Conservation (phyloP, 2,329 filamentous ascomycete species). For the Aspergillus spinulosporus region DNA sequence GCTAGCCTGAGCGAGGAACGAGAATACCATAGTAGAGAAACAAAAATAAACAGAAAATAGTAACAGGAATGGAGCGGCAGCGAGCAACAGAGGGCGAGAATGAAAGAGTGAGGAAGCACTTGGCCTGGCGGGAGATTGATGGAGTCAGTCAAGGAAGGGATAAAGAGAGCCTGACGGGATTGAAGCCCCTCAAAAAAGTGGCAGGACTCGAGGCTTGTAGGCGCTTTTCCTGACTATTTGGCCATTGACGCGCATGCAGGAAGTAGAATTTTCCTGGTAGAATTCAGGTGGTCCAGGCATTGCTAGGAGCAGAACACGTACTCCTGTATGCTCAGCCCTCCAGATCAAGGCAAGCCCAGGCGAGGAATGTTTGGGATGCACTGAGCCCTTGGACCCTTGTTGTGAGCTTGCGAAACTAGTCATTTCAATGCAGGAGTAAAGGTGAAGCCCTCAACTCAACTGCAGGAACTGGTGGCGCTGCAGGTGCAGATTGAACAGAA, state of each 20-base stretch:
- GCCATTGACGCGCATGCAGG: background rate
- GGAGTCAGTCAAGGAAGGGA: constrained; percentile 13
- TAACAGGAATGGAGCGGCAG: constrained; percentile 10
- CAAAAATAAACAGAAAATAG: constrained; percentile 8
- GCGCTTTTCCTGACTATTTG: background rate
- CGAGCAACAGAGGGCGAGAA: background rate
- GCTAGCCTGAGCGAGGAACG: background rate
- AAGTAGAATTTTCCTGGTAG: background rate
- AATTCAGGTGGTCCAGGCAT: background rate
- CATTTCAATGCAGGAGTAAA: background rate
- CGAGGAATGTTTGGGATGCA: constrained; percentile 8
- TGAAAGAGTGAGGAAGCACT: constrained; percentile 7
- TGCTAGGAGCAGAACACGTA: background rate
- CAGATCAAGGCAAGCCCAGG: constrained; percentile 5
- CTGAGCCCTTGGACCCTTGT: constrained; percentile 6
- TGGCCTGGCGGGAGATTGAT: background rate
- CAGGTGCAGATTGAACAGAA: background rate
- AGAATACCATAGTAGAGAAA: constrained; percentile 4
- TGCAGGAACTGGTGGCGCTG: constrained; percentile 1
- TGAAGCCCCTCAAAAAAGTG: constrained; percentile 3
- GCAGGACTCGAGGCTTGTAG: constrained; percentile 2
- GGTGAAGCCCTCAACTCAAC: background rate
- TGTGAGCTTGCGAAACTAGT: background rate
- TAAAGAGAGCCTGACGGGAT: background rate
- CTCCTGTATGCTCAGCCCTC: constrained; percentile 1